Evolutionary conservation across 257 asterid genomes (phyloP).

Genomic region (Primulina tabacum): DNA sequence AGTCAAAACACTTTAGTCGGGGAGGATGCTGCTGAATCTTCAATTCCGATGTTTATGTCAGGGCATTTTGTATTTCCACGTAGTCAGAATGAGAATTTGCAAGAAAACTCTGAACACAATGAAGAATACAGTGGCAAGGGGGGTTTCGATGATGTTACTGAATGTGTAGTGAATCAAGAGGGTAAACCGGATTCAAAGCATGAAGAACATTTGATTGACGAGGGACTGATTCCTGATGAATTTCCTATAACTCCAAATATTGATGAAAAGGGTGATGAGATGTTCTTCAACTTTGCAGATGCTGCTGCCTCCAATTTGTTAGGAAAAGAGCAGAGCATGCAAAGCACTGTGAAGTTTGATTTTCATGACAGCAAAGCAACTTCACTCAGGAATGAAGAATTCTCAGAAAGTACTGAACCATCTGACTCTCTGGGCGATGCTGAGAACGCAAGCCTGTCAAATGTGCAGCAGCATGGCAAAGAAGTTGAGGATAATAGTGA

Average conservation of each 20-base stretch:
- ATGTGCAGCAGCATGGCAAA: slow-evolving; percentile 31
- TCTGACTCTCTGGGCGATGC: slow-evolving; percentile 36
- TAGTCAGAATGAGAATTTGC: slow-evolving; percentile 40
- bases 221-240: slow-evolving; percentile 42
- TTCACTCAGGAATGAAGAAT: slow-evolving; percentile 35
- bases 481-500: slow-evolving; percentile 39
- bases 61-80: slow-evolving; percentile 41
- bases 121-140: slow-evolving; percentile 34
- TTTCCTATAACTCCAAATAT: slow-evolving; percentile 35
- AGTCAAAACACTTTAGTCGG: slow-evolving; percentile 17
- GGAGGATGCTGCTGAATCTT: slow-evolving; percentile 28
- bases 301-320: slow-evolving; percentile 33
- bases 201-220: slow-evolving; percentile 34
- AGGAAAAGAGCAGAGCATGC: slow-evolving; percentile 44
- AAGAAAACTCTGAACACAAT: slow-evolving; percentile 30
- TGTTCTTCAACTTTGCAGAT: slow-evolving; percentile 36
- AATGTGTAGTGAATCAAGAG: slow-evolving; percentile 31
- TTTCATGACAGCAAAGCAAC: slow-evolving; percentile 35
- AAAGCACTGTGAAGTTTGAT: slow-evolving; percentile 29
- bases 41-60: slow-evolving; percentile 43
- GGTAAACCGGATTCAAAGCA: slow-evolving; percentile 33
- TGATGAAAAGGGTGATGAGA: slow-evolving; percentile 34
- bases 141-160: slow-evolving; percentile 25
- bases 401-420: slow-evolving; percentile 24
- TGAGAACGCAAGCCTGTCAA: slow-evolving; percentile 25